A percentile compares a stretch with the other conserved stretches of the same genome.
Evolutionary conservation across 768 basidiomycete species (phyloP).

Genomic region (Mycena crocata): DNA sequence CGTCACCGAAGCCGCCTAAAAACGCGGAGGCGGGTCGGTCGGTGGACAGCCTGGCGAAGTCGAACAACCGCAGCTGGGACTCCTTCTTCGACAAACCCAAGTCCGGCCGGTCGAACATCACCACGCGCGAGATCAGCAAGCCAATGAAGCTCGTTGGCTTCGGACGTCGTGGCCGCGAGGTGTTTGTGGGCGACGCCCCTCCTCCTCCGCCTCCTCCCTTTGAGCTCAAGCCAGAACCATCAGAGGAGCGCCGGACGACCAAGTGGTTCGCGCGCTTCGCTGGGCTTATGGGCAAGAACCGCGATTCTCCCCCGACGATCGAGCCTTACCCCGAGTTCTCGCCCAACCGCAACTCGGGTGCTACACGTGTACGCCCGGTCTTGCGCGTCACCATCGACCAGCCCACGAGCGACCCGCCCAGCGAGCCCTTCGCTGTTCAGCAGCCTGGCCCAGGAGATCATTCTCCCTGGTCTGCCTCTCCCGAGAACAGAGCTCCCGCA

Average conservation of each 20-base stretch:
- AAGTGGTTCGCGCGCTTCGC: conserved; percentile 46
- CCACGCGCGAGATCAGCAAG: conserved; percentile 31
- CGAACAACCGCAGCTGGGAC: conserved; percentile 32
- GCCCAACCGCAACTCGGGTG: conserved; percentile 34
- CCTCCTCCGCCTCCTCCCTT: conserved; percentile 1
- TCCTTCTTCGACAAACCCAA: conserved; percentile 30
- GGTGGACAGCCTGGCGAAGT: conserved; percentile 10
- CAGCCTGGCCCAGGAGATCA: conserved; percentile 12
- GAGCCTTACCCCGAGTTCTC: conserved; percentile 29
- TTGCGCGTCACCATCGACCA: conserved; percentile 59
- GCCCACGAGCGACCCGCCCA: conserved; percentile 47
- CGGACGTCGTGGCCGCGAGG: conserved; percentile 26
- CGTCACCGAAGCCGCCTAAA: conserved; percentile 18
- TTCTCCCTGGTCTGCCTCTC: conserved; percentile 54
- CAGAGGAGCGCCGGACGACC: conserved; percentile 37
- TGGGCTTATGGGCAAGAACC: conserved; percentile 38
- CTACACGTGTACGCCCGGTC: conserved; percentile 42
- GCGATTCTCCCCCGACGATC: conserved; percentile 18
- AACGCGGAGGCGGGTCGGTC: conserved; percentile 10
- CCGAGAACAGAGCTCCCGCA: conserved; percentile 38
- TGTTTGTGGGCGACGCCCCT: conserved; percentile 24
- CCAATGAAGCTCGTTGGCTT: conserved; percentile 32
- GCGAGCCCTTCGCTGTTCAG: conserved; percentile 35
- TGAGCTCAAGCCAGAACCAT: conserved; percentile 32
- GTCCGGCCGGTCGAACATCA: conserved; percentile 23